phyloP scores from a whole-genome alignment of 371 early-diverging fungal species.

The Haplosporangium sp. region DNA sequence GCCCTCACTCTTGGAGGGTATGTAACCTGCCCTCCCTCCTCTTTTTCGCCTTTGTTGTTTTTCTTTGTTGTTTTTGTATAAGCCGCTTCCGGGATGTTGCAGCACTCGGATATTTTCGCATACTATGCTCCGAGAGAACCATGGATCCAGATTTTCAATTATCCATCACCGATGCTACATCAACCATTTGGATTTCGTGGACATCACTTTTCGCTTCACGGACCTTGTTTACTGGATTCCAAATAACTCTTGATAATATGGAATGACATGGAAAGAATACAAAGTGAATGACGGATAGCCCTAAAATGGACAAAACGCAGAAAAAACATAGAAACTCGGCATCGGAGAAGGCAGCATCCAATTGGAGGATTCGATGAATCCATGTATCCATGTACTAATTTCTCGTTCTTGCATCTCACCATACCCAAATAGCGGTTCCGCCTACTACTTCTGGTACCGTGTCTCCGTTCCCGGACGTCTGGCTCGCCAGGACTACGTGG shows the following conservation, averaged over 20 bases:
- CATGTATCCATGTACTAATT: background rate
- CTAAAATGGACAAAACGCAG: slow-evolving; percentile 2
- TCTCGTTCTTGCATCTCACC: background rate
- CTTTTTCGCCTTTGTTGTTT: background rate
- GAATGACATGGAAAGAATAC: no score
- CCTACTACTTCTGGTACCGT: slow-evolving; percentile 37
- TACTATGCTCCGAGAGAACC: no score
- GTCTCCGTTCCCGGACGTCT: slow-evolving; percentile 16
- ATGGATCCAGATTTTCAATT: no score
- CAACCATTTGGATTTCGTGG: no score
- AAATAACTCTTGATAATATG: no score
- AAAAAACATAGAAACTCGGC: background rate
- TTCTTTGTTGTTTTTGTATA: no score
- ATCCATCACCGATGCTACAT: no score
- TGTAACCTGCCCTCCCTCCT: slow-evolving; percentile 7
- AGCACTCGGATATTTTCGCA: no score
- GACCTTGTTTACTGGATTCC: background rate
- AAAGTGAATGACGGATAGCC: no score
- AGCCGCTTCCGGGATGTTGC: no score
- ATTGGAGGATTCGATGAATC: background rate
- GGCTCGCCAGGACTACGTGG: slow-evolving; percentile 20
- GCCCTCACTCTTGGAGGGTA: slow-evolving; percentile 41
- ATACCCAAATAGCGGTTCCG: slow-evolving; percentile 15
- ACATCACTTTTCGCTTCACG: no score
- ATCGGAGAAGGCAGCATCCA: background rate